These are phyloP conservation scores for Fusarium penzigii DNA, from an alignment of 2,329 filamentous ascomycete species.

Conservation along the genomic window DNA sequence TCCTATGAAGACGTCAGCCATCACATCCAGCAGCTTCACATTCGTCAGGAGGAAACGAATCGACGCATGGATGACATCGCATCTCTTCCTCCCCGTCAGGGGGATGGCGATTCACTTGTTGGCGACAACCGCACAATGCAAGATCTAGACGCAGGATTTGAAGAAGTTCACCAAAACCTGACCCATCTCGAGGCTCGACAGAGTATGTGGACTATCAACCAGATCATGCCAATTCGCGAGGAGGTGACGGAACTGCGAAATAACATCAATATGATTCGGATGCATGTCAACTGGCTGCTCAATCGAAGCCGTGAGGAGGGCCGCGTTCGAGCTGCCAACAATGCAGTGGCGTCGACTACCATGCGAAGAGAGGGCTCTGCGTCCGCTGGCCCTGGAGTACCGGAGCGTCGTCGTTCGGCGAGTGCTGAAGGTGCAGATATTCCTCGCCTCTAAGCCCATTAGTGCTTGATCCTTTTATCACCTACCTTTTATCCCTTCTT, in stretches of 20 bases:
- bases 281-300: slow-evolving; percentile 61
- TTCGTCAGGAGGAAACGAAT: slow-evolving; percentile 36
- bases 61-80: slow-evolving; percentile 40
- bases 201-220: slow-evolving; percentile 62
- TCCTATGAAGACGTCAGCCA: slow-evolving; percentile 38
- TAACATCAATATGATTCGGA: slow-evolving; percentile 57
- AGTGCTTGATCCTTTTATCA: neutral
- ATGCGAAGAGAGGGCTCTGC: slow-evolving; percentile 35
- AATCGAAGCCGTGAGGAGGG: slow-evolving; percentile 53
- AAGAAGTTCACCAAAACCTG: slow-evolving; percentile 57
- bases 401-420: slow-evolving; percentile 40
- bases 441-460: slow-evolving; percentile 35
- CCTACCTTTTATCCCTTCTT: neutral
- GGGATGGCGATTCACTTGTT: slow-evolving; percentile 42
- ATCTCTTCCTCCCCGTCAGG: slow-evolving; percentile 42
- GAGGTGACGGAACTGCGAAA: slow-evolving; percentile 61
- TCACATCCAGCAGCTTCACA: slow-evolving; percentile 38
- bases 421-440: slow-evolving; percentile 38
- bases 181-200: slow-evolving; percentile 61
- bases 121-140: slow-evolving; percentile 50
- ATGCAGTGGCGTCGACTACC: slow-evolving; percentile 31
- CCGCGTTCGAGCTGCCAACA: slow-evolving; percentile 40
- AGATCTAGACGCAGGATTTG: slow-evolving; percentile 48
- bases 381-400: slow-evolving; percentile 28
- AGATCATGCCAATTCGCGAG: slow-evolving; percentile 62